Evolutionary conservation across 306 rosid genomes (phyloP), one percentile per base, ranked within the genome.

Genomic region (Ormosia emarginata): DNA sequence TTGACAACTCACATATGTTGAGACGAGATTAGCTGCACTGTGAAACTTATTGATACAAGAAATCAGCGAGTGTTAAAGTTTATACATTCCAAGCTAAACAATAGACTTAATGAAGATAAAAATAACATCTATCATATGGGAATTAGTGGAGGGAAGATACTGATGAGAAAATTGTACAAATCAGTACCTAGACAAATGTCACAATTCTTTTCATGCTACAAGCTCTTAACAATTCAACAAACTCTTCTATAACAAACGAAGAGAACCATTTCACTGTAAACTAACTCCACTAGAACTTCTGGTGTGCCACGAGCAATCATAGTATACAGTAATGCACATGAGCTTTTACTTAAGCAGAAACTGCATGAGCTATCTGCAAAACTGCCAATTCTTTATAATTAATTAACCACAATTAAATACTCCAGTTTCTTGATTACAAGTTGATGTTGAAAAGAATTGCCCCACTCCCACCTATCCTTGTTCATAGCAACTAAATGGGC

Each of bases 161-260:
- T 58, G 33, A 37, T 2, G 11, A 59, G 36, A 72, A 18, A 1
- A 0, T 32, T 40, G 50, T 47, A 69, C 66, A 44, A 30, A 34
- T 67, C 13, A 30, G 44, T 34, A 52, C n/a, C 65, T 6, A 70
- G 50, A 79, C 70, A 69, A 74, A 66, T 52, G 49, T 59, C 2
- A 0, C 6, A 75, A 53, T 64, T 57, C 53, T 57, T 64, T 62
- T 10, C 49, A 67, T 33, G 69, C 75, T 62, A 63, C 80, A 80
- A 63, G 74, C 83, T 29, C 76, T 71, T 47, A 29, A 78, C 44
- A 49, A 17, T 46, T 29, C 79, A 79, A 80, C 75, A 79, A 74
- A 33, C 12, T 69, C 74, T 78, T 71, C 24, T 24, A 24, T 24
- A 1, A 24, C 24, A 3, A 61, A 79, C n/a, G 75, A 68, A 17